Base-by-base conservation (phyloP, 176 grass and related monocot genomes). In the Raddia guianensis region DNA sequence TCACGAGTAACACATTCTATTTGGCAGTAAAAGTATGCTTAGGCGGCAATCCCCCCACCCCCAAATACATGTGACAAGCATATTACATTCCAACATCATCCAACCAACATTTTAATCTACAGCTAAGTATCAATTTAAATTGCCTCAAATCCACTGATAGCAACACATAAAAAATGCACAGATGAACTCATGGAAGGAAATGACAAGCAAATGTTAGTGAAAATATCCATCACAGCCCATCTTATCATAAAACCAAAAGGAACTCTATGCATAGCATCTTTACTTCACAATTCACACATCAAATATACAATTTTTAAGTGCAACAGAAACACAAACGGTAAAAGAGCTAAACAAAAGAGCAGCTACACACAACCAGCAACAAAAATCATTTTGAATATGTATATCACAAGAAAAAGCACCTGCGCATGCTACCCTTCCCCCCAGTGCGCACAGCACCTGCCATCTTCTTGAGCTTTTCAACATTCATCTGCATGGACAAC, bases 401-500 rank as follows among this genome's bases (percentile, higher is more conserved):
- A 66, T 10, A 87, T 33, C 45, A 68, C 6, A 79, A 68, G 47
- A 74, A 84, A 6, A 72, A 82, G 52, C 12, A 95, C 93, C 93
- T 95, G 85, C 93, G 93, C 90, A 95, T 86, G 82, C 93, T 95
- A 40, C 93, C 93, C 87, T 95, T 95, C 8, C 93, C 93, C 62
- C 93, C 93, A 12, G 93, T 95, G 75, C 93, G 93, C 72, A 95
- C 93, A 7, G 93, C 93, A 88, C 93, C 81, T 56, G 90, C 93
- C 75, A 95, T 95, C 90, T 92, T 95, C 87, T 92, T 88, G 68
- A 95, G 83, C 76, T 85, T 95, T 10, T 92, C 93, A 59, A 89
- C 87, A 92, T 95, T 82, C 93, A 95, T 95, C 93, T 95, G 74
- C 32, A 74, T 55, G 77, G 57, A 42, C 63, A 4, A 89, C 47